A percentile compares a stretch with the other conserved stretches of the same genome.
phyloP scores from a whole-genome alignment of 2,329 filamentous ascomycete genomes.

The Colletotrichum spinosum region DNA sequence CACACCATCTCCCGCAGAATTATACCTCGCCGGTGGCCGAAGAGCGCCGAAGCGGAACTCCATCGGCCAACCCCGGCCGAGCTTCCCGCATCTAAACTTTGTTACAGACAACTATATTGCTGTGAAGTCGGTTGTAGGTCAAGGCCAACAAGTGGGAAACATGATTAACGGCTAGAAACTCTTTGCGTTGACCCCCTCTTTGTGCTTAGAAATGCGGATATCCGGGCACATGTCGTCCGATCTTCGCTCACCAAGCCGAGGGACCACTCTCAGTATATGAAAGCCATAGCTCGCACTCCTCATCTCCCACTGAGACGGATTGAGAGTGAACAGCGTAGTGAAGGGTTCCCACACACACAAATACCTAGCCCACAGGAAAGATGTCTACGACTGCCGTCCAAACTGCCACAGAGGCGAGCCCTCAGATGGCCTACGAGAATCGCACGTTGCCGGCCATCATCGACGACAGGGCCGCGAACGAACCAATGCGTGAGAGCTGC shows the following conservation, averaged over 20 bases:
- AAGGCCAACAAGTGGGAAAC: no score
- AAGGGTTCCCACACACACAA: neutral
- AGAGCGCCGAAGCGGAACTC: conserved; percentile 9
- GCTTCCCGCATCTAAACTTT: conserved; percentile 15
- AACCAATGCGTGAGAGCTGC: conserved; percentile 49
- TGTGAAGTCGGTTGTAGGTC: no score
- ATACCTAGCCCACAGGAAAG: neutral
- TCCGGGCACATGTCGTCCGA: conserved; percentile 26
- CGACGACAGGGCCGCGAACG: conserved; percentile 49
- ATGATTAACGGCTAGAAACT: no score
- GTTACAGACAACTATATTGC: neutral
- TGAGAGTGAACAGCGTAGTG: no score
- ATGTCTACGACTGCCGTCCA: conserved; percentile 23
- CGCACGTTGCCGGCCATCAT: conserved; percentile 53
- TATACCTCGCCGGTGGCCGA: neutral
- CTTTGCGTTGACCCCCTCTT: neutral
- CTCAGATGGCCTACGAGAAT: neutral
- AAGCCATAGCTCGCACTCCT: neutral
- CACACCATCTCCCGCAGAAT: neutral
- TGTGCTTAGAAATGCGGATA: conserved; percentile 30
- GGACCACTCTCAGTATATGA: conserved; percentile 15
- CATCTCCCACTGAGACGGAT: accelerated
- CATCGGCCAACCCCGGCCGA: conserved; percentile 14
- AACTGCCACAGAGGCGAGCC: conserved; percentile 1
- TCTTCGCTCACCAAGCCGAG: conserved; percentile 9